Percentiles rank a stretch among this genome's conserved stretches.
Conservation (phyloP, 2,329 filamentous ascomycete genomes). For the Aaosphaeria arxii region DNA sequence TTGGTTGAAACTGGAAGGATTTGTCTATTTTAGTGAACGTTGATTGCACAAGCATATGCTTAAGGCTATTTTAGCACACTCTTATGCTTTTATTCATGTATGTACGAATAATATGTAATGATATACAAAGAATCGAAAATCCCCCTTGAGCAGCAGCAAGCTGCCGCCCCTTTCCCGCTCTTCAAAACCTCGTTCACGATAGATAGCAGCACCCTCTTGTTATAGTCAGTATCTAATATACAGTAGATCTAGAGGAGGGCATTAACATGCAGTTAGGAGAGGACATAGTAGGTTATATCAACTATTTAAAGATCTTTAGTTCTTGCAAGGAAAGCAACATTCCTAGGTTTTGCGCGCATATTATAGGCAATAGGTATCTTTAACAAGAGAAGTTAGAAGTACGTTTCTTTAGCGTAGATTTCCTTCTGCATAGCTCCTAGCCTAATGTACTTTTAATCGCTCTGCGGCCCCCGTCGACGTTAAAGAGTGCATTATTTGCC, state of each 20-base stretch:
- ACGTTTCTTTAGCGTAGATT: slow-evolving; percentile 97
- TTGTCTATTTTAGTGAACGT: too few species aligned
- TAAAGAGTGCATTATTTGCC: slow-evolving; percentile 65
- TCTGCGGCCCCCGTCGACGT: slow-evolving; percentile 96
- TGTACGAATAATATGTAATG: background rate
- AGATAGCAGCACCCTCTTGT: slow-evolving; percentile 94
- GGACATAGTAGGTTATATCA: slow-evolving; percentile 99
- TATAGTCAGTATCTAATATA: slow-evolving; percentile 91
- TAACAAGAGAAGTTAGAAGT: slow-evolving; percentile 93
- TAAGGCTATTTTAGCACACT: too few species aligned
- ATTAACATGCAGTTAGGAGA: slow-evolving; percentile 82
- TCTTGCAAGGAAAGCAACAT: slow-evolving; percentile 92
- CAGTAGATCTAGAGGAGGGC: slow-evolving; percentile 96
- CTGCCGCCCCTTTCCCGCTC: slow-evolving; percentile 55
- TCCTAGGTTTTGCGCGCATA: slow-evolving; percentile 94
- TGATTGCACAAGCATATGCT: slow-evolving; percentile 35
- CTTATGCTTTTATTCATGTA: too few species aligned
- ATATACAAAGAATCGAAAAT: background rate
- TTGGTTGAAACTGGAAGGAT: too few species aligned
- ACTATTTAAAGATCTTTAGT: slow-evolving; percentile 99
- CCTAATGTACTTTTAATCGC: slow-evolving; percentile 98
- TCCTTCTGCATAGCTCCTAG: slow-evolving; percentile 91
- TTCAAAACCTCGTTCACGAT: slow-evolving; percentile 99
- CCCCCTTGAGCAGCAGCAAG: background rate
- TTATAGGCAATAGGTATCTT: slow-evolving; percentile 97